phyloP scores from a whole-genome alignment of 2,329 filamentous ascomycete genomes.

The Furcasterigmium sp. region DNA sequence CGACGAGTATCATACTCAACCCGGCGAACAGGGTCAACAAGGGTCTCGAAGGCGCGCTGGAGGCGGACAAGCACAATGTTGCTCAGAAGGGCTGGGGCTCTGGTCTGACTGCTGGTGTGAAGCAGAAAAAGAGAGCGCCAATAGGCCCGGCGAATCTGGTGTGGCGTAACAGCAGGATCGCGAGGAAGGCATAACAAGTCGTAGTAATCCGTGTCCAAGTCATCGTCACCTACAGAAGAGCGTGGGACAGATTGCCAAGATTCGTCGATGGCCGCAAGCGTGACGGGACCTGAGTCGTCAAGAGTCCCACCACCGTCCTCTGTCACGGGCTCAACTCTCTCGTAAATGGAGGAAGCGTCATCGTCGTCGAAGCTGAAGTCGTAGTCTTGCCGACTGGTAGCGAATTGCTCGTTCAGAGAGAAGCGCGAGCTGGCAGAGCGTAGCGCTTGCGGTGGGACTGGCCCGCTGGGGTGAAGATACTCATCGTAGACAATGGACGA shows the following conservation, averaged over 20 bases:
- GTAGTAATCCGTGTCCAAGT: conserved; percentile 29
- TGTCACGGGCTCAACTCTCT: conserved; percentile 21
- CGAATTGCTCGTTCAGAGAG: conserved; percentile 43
- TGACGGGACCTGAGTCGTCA: conserved; percentile 12
- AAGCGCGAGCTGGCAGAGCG: conserved; percentile 35
- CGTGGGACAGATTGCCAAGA: conserved; percentile 4
- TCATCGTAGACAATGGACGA: conserved; percentile 13
- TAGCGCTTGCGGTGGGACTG: conserved; percentile 14
- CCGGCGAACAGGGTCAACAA: conserved; percentile 36
- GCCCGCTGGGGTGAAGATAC: conserved; percentile 6
- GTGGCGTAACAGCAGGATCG: conserved; percentile 20
- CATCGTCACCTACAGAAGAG: conserved; percentile 2
- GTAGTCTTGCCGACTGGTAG: conserved; percentile 38
- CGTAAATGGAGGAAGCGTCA: conserved; percentile 37
- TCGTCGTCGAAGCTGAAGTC: conserved; percentile 38
- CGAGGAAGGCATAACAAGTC: conserved; percentile 38
- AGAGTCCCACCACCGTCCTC: conserved; percentile 15
- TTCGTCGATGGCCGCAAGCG: background rate
- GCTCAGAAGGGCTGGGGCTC: conserved; percentile 30
- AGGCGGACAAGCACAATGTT: conserved; percentile 32
- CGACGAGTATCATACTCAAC: conserved; percentile 33
- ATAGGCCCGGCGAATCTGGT: conserved; percentile 38
- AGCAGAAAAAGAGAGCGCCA: conserved; percentile 38
- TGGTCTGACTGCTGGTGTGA: conserved; percentile 34
- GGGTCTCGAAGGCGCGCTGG: conserved; percentile 40